These are phyloP conservation scores for Jamesozyma spencerorum DNA, from an alignment of 805 yeast species.

Conservation along the genomic window DNA sequence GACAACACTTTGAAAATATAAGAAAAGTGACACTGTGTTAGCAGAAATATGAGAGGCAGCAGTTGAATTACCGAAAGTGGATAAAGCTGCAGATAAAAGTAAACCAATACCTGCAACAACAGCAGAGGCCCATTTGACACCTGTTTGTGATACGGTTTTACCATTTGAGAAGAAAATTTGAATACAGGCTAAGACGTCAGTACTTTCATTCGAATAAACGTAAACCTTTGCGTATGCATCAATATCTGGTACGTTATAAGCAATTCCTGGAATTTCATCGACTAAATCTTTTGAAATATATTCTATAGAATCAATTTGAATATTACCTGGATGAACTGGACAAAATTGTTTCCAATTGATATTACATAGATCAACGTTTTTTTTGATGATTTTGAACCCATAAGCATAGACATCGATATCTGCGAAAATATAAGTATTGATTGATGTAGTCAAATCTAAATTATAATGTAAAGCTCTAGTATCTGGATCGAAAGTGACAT, in stretches of 20 bases:
- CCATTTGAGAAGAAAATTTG: constrained; percentile 70
- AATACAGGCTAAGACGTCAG: constrained; percentile 53
- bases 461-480: constrained; percentile 58
- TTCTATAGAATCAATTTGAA: constrained; percentile 65
- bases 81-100: constrained; percentile 68
- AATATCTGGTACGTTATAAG: constrained; percentile 77
- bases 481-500: constrained; percentile 69
- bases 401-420: constrained; percentile 72
- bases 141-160: constrained; percentile 68
- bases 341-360: constrained; percentile 77
- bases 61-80: constrained; percentile 77
- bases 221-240: constrained; percentile 65
- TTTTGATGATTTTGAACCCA: constrained; percentile 62
- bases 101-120: constrained; percentile 83
- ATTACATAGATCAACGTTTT: constrained; percentile 52
- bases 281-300: constrained; percentile 45
- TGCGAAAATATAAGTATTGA: constrained; percentile 59
- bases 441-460: constrained; percentile 58
- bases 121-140: constrained; percentile 91
- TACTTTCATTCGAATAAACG: constrained; percentile 34
- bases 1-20: constrained; percentile 83
- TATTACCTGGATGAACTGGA: constrained; percentile 73
- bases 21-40: constrained; percentile 71
- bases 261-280: constrained; percentile 66
- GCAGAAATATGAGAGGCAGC: constrained; percentile 88